These are phyloP conservation scores for Neoascochyta sp. DNA, from an alignment of 2,329 filamentous ascomycete species.

Conservation along the genomic window DNA sequence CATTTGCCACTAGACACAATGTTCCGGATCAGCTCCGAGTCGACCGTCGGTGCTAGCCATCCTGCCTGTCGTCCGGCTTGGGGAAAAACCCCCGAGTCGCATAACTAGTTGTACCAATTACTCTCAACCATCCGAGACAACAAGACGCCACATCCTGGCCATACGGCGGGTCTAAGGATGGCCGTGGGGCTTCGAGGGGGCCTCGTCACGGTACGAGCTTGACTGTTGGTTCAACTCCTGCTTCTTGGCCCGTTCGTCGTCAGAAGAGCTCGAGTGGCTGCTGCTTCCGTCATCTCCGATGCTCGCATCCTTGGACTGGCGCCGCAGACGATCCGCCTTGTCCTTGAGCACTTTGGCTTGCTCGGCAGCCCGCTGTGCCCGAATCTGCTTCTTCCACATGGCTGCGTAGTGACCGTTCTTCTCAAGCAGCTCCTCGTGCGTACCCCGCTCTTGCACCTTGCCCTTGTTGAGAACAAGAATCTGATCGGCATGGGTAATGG, in stretches of 20 bases:
- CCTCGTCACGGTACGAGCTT: conserved; percentile 11
- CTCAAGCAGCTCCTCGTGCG: conserved; percentile 50
- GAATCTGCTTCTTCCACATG: conserved; percentile 54
- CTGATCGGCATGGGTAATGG: conserved; percentile 54
- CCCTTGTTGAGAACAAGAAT: conserved; percentile 55
- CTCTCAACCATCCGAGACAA: too few relatives aligned
- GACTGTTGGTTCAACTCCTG: conserved; percentile 5
- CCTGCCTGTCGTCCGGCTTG: too few relatives aligned
- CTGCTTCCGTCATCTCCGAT: conserved; percentile 41
- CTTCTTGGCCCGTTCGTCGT: conserved; percentile 32
- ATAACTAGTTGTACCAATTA: too few relatives aligned
- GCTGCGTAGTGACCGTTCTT: conserved; percentile 45
- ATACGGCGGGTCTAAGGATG: conserved; percentile 19
- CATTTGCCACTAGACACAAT: too few relatives aligned
- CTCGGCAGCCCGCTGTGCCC: conserved; percentile 49
- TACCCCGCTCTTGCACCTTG: conserved; percentile 50
- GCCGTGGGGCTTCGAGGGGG: conserved; percentile 23
- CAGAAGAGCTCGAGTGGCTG: conserved; percentile 29
- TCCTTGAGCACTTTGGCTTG: conserved; percentile 49
- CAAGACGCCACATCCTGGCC: not conserved
- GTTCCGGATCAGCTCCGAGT: too few relatives aligned
- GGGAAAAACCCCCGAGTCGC: too few relatives aligned
- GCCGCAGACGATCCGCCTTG: conserved; percentile 48
- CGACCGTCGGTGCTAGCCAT: too few relatives aligned
- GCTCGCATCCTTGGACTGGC: conserved; percentile 46